Conservation (phyloP, 768 basidiomycete genomes). For the Amanita inopinata region DNA sequence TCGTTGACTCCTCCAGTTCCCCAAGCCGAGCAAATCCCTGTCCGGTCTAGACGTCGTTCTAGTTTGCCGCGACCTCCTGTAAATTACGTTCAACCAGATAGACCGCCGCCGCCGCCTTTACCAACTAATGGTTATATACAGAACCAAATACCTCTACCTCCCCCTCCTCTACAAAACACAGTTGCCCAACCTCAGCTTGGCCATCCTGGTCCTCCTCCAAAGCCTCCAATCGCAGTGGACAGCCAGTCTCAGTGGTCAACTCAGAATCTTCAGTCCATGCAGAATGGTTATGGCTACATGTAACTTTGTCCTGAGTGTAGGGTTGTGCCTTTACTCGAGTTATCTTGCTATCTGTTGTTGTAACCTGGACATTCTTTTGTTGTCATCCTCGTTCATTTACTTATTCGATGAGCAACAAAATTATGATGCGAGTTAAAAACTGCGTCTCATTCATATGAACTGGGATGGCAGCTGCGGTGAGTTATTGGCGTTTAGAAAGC, state of each 20-base stretch:
- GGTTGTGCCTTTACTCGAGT: constrained; percentile 1
- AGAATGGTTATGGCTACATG: constrained; percentile 9
- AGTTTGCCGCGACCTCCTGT: constrained; percentile 43
- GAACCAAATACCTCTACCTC: constrained; percentile 22
- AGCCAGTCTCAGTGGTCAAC: constrained; percentile 28
- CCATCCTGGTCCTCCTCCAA: constrained; percentile 31
- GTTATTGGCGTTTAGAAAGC: no score
- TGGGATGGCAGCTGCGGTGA: no score
- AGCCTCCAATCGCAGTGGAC: constrained; percentile 26
- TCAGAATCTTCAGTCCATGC: constrained; percentile 6
- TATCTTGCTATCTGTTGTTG: constrained; percentile 1
- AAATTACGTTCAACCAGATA: constrained; percentile 22
- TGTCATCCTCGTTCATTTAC: no score
- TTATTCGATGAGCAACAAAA: no score
- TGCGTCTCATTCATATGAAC: no score
- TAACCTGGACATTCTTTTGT: neutral
- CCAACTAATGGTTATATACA: constrained; percentile 23
- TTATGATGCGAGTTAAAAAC: no score
- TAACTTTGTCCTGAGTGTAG: neutral
- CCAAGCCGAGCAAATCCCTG: constrained; percentile 14
- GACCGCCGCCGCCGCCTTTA: constrained; percentile 26
- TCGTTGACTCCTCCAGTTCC: constrained; percentile 18
- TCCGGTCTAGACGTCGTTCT: constrained; percentile 27
- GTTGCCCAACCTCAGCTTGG: constrained; percentile 19
- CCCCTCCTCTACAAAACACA: constrained; percentile 25